Conservation (phyloP, 192 early-diverging fungal genomes). For the Coemansia asiatica region DNA sequence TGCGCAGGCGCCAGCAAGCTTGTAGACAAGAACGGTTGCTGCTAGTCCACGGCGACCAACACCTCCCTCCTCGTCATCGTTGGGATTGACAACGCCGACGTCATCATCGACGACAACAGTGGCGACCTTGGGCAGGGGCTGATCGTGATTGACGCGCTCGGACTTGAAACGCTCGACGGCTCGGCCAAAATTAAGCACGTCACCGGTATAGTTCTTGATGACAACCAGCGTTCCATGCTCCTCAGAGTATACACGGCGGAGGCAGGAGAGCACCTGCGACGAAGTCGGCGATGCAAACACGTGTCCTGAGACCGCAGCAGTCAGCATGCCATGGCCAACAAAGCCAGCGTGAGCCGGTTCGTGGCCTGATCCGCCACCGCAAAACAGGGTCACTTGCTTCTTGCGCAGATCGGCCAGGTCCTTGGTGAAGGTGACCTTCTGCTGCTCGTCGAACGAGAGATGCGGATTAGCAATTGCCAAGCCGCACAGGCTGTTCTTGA, state of each 20-base stretch:
- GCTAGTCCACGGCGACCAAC: constrained; percentile 80
- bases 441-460: constrained; percentile 56
- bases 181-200: constrained; percentile 75
- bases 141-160: constrained; percentile 58
- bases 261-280: constrained; percentile 71
- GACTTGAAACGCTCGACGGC: constrained; percentile 79
- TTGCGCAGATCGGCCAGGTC: constrained; percentile 56
- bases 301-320: constrained; percentile 77
- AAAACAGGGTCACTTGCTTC: constrained; percentile 72
- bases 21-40: constrained; percentile 76
- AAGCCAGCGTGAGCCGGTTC: constrained; percentile 82
- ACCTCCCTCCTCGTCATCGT: constrained; percentile 59
- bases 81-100: constrained; percentile 68
- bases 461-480: constrained; percentile 62
- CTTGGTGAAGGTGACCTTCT: constrained; percentile 67
- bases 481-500: constrained; percentile 63
- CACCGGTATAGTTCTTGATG: constrained; percentile 89
- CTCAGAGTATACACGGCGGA: constrained; percentile 62
- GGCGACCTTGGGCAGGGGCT: constrained; percentile 57
- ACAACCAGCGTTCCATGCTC: constrained; percentile 71
- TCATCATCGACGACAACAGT: constrained; percentile 85
- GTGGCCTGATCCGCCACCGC: constrained; percentile 83
- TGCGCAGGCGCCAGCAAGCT: constrained; percentile 76
- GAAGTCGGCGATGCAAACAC: constrained; percentile 87
- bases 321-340: constrained; percentile 72